Evolutionary conservation across 2,329 filamentous ascomycete species (phyloP).

Genomic region (Leptoxyphium fumago): DNA sequence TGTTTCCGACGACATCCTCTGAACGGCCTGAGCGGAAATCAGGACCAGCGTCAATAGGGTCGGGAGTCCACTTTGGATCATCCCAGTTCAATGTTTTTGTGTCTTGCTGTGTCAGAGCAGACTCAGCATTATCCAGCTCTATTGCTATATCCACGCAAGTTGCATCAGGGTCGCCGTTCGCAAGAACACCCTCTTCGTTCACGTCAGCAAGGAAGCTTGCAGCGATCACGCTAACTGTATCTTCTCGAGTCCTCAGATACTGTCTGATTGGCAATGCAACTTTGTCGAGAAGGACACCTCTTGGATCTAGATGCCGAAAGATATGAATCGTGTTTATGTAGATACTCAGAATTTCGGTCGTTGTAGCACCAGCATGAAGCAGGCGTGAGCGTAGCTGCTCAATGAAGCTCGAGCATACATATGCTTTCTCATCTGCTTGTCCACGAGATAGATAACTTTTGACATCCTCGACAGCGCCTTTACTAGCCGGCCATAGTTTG

Average conservation of each 20-base stretch:
- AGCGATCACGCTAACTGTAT: slow-evolving; percentile 65
- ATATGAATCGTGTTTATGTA: slow-evolving; percentile 70
- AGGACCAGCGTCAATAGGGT: slow-evolving; percentile 81
- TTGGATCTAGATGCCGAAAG: slow-evolving; percentile 61
- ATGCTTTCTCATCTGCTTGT: slow-evolving; percentile 50
- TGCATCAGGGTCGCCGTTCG: slow-evolving; percentile 30
- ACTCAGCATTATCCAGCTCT: slow-evolving; percentile 46
- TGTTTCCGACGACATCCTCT: slow-evolving; percentile 79
- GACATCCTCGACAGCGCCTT: slow-evolving; percentile 60
- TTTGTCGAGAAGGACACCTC: slow-evolving; percentile 61
- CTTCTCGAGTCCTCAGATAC: slow-evolving; percentile 64
- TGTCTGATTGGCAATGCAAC: slow-evolving; percentile 58
- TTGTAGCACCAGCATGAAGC: slow-evolving; percentile 62
- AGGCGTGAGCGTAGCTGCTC: slow-evolving; percentile 49
- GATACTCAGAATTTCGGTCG: slow-evolving; percentile 58
- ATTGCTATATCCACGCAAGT: slow-evolving; percentile 50
- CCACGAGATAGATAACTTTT: slow-evolving; percentile 50
- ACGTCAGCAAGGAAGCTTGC: slow-evolving; percentile 54
- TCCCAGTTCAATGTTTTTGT: slow-evolving; percentile 68
- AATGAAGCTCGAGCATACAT: slow-evolving; percentile 57
- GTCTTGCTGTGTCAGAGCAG: slow-evolving; percentile 29
- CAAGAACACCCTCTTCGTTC: slow-evolving; percentile 27
- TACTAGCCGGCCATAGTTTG: slow-evolving; percentile 56
- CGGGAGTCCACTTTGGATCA: slow-evolving; percentile 85
- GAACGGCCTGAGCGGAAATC: slow-evolving; percentile 79